phyloP scores from a whole-genome alignment of 441 rosid species.

The Adansonia grandidieri region DNA sequence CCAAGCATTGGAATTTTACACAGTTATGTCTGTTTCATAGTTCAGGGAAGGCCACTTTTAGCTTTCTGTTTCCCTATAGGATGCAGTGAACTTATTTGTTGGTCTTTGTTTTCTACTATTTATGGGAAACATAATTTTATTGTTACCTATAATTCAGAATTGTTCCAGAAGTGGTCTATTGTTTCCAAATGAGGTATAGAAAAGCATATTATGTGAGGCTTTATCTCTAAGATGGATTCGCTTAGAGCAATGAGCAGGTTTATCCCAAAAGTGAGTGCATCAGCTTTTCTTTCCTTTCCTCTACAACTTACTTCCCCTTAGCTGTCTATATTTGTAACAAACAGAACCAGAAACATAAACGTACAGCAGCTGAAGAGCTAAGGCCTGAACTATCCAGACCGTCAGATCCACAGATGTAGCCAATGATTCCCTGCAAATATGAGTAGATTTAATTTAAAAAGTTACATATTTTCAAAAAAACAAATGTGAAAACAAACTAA shows the following conservation, averaged over 20 bases:
- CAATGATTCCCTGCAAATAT: slow-evolving; percentile 77
- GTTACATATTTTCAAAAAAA: background rate
- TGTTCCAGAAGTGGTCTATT: background rate
- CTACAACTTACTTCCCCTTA: background rate
- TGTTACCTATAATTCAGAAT: background rate
- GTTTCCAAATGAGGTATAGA: background rate
- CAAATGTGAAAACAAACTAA: background rate
- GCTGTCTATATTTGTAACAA: slow-evolving; percentile 20
- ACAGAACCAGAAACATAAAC: slow-evolving; percentile 40
- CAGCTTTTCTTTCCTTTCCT: slow-evolving; percentile 1
- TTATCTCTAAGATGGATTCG: background rate
- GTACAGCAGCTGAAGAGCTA: slow-evolving; percentile 98
- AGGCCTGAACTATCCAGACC: slow-evolving; percentile 96
- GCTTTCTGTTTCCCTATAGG: slow-evolving; percentile 4
- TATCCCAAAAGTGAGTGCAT: slow-evolving; percentile 5
- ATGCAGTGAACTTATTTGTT: background rate
- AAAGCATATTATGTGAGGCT: background rate
- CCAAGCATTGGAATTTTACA: background rate
- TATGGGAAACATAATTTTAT: slow-evolving; percentile 3
- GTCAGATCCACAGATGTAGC: slow-evolving; percentile 82
- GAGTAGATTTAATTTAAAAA: slow-evolving; percentile 18
- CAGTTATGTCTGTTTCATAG: background rate
- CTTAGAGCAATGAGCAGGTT: background rate
- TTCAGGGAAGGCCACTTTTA: background rate
- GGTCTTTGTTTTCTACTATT: background rate